Base-by-base conservation (phyloP, 371 early-diverging fungal species). In the Choanephora cucurbitarum region DNA sequence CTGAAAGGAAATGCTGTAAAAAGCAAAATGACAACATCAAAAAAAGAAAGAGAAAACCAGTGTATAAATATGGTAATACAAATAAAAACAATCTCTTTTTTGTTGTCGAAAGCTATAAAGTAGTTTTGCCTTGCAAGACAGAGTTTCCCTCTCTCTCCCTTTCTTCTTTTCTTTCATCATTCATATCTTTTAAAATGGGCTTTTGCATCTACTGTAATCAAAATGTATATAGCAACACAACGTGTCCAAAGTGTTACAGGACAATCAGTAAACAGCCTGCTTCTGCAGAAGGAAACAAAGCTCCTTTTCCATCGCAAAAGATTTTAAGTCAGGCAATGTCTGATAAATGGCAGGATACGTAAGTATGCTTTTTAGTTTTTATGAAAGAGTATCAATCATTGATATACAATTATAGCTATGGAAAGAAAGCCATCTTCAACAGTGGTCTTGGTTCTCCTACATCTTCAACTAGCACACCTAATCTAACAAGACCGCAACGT, bases 331-430 rank as follows among this genome's bases (percentile, higher is more conserved):
- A 60, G 19, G 44, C 47, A 13, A 48, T 34, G 18, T 55, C 52
- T 10, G 66, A 66, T 15, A 66, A 66, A 45, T 66, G 66, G 66
- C 66, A 66, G 31, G 61, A 60, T 44, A 66, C 61, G 54, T 66
- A 60, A 49, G 58, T 57, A 42, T 1, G 18, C 14, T 28, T 28
- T 28, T 7, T 22, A 4, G n/a, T 14, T 9, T 32, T 21, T 23
- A 13, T 24, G 19, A 8, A 6, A 24, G n/a, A 19, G 31, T 17
- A 18, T 13, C 18, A 39, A 13, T 44, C 10, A 19, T 24, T 39
- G 33, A n/a, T 10, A 11, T 14, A 32, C 21, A 34, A 50, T 1
- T 40, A 32, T 49, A 63, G 63, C 15, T 63, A 63, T 17, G 44
- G 66, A 11, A 60, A 60, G 49, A 66, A 66, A 15, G 61, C 57